Percentiles rank a stretch among this genome's conserved stretches.
phyloP scores from a whole-genome alignment of 495 filamentous ascomycete species.

The Neurospora tetrasperma region DNA sequence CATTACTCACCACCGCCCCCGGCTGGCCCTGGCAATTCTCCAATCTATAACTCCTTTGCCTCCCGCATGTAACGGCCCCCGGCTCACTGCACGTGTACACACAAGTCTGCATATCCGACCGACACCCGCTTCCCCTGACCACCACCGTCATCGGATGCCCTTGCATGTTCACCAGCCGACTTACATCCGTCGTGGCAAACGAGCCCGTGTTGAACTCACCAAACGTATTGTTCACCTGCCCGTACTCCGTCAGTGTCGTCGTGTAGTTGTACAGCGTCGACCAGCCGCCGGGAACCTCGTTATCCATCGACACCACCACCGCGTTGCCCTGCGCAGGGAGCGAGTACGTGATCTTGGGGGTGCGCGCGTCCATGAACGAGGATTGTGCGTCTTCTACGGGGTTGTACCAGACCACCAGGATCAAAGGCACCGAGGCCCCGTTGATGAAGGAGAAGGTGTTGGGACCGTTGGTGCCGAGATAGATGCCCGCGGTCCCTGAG shows the following conservation, averaged over 20 bases:
- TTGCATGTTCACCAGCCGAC: conserved; percentile 29
- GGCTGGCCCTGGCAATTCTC: conserved; percentile 11
- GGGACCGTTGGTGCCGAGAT: conserved; percentile 17
- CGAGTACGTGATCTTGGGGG: conserved; percentile 19
- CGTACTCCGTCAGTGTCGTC: conserved; percentile 18
- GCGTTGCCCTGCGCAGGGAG: conserved; percentile 9
- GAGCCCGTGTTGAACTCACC: conserved; percentile 24
- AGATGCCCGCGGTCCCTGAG: conserved; percentile 11
- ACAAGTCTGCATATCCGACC: conserved; percentile 15
- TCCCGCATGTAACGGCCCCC: conserved; percentile 12
- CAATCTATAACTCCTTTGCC: conserved; percentile 12
- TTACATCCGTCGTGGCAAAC: conserved; percentile 27
- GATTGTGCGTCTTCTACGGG: conserved; percentile 9
- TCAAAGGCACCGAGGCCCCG: conserved; percentile 13
- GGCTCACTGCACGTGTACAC: conserved; percentile 11
- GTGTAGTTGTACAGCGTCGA: conserved; percentile 19
- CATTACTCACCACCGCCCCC: conserved; percentile 9
- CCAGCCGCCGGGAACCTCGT: conserved; percentile 21
- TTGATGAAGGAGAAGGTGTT: conserved; percentile 23
- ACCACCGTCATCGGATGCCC: conserved; percentile 22
- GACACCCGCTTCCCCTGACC: conserved; percentile 7
- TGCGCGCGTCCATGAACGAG: conserved; percentile 17
- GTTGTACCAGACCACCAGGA: conserved; percentile 16
- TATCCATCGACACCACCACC: conserved; percentile 16
- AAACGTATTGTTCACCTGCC: conserved; percentile 29